These are phyloP conservation scores for Echium plantagineum DNA, from an alignment of 257 asterid species.

Conservation along the genomic window DNA sequence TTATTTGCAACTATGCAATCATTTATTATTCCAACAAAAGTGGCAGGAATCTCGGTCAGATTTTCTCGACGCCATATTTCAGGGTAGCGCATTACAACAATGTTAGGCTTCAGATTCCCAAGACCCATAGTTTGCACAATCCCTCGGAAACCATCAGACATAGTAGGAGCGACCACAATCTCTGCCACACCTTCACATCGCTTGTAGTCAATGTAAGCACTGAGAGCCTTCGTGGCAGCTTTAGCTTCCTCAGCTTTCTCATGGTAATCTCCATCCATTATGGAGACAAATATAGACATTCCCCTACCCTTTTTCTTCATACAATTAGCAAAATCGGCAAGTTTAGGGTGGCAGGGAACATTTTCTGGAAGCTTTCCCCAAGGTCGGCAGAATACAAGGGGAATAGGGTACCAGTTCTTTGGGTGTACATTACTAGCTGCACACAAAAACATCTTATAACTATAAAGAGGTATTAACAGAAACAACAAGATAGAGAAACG, in stretches of 20 bases:
- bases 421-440: constrained; percentile 97
- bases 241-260: constrained; percentile 93
- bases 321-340: constrained; percentile 91
- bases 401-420: constrained; percentile 98
- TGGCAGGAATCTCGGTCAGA: constrained; percentile 72
- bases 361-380: constrained; percentile 98
- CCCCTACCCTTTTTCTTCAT: constrained; percentile 99
- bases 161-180: constrained; percentile 84
- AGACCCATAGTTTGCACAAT: constrained; percentile 97
- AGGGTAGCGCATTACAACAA: constrained; percentile 89
- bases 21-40: constrained; percentile 79
- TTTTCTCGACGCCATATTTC: constrained; percentile 97
- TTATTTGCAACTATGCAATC: constrained; percentile 96
- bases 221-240: constrained; percentile 76
- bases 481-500: no score
- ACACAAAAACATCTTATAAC: not conserved
- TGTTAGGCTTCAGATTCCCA: constrained; percentile 93
- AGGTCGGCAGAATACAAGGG: constrained; percentile 93
- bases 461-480: no score
- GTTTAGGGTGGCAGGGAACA: constrained; percentile 98
- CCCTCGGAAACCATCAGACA: constrained; percentile 94
- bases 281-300: constrained; percentile 89
- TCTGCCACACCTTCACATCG: constrained; percentile 98
- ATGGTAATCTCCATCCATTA: constrained; percentile 87
- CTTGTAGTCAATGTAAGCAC: constrained; percentile 83